A percentile compares a stretch with the other conserved stretches of the same genome.
Evolutionary conservation across 306 rosid genomes (phyloP).

Genomic region (Abrus pulchellus): DNA sequence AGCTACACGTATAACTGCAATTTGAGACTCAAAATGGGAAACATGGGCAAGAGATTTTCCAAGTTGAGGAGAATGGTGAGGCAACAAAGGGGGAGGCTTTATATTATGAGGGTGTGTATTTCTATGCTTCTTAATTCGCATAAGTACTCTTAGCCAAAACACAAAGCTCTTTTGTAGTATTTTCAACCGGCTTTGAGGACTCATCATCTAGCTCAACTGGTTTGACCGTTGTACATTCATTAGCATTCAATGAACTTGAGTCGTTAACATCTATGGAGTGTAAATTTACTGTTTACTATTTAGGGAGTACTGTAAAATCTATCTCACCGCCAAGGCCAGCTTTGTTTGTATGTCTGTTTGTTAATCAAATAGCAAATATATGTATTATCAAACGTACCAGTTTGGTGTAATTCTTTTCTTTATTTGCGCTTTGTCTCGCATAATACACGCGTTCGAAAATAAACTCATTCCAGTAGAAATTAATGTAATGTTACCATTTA

Average conservation of each 20-base stretch:
- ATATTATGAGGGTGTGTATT: conserved; percentile 80
- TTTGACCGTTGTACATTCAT: conserved; percentile 14
- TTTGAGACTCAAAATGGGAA: conserved; percentile 38
- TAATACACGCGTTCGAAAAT: background rate
- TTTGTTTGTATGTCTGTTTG: conserved; percentile 14
- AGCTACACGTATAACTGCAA: conserved; percentile 29
- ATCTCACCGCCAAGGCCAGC: background rate
- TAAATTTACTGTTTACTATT: background rate
- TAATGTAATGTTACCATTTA: conserved; percentile 1
- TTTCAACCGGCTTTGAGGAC: conserved; percentile 13
- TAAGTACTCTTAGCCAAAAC: conserved; percentile 61
- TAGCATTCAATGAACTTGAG: conserved; percentile 19
- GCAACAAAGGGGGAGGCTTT: conserved; percentile 81
- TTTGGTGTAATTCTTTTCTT: conserved; percentile 30
- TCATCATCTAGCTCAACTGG: conserved; percentile 9
- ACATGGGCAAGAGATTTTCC: conserved; percentile 61
- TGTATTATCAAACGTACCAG: background rate
- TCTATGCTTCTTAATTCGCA: conserved; percentile 86
- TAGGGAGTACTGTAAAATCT: background rate
- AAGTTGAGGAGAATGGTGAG: conserved; percentile 79
- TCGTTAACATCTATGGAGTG: conserved; percentile 27
- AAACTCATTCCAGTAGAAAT: background rate
- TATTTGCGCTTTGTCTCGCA: background rate
- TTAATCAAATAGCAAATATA: background rate
- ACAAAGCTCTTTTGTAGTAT: conserved; percentile 24